Evolutionary conservation across 164 flowering plant genomes (phyloP).

Genomic region (Annona cherimola): DNA sequence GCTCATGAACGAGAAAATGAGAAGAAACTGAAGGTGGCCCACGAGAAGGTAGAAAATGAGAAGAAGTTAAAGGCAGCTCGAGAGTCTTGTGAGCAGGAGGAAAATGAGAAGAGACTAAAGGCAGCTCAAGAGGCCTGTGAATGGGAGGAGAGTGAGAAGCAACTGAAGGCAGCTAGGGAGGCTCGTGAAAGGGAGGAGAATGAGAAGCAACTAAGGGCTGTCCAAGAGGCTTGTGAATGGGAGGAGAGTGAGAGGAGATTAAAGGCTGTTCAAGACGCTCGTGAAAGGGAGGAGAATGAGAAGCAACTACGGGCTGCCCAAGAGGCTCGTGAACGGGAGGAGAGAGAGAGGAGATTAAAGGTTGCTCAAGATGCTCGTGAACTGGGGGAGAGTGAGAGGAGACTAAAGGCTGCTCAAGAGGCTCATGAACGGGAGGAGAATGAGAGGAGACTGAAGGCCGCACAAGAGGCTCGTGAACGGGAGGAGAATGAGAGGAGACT

Average conservation of each 20-base stretch:
- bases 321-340: constrained; percentile 12
- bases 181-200: constrained; percentile 11
- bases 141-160: constrained; percentile 15
- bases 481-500: constrained; percentile 11
- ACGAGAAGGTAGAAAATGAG: constrained; percentile 7
- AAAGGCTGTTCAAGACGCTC: constrained; percentile 2
- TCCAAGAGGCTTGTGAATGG: constrained; percentile 10
- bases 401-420: constrained; percentile 12
- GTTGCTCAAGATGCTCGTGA: constrained; percentile 7
- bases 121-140: neutral
- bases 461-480: neutral
- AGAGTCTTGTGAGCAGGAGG: constrained; percentile 6
- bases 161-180: constrained; percentile 8
- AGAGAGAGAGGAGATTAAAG: constrained; percentile 8
- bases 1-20: constrained; percentile 13
- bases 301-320: constrained; percentile 13
- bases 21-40: constrained; percentile 11
- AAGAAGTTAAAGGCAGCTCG: constrained; percentile 8
- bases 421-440: constrained; percentile 14
- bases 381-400: constrained; percentile 8
- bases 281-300: constrained; percentile 8
- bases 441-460: constrained; percentile 3
- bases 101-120: constrained; percentile 18
- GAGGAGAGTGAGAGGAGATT: constrained; percentile 17
- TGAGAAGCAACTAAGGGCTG: constrained; percentile 9